phyloP scores from a whole-genome alignment of 306 rosid genomes.

The Begonia masoniana region DNA sequence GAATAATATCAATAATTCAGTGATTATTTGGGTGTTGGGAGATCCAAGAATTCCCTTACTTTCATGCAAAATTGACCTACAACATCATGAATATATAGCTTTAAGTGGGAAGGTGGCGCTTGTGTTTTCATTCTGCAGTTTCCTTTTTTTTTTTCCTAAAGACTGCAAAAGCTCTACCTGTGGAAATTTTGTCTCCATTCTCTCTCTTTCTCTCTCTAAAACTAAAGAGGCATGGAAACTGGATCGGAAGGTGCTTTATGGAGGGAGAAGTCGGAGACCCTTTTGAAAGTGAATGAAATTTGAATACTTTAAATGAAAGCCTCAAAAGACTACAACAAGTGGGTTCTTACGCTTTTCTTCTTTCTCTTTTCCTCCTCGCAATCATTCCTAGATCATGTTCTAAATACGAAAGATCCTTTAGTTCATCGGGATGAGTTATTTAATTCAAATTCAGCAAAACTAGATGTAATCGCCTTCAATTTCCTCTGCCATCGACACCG shows the following conservation, averaged over 20 bases:
- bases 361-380: neutral
- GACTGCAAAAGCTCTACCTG: conserved; percentile 69
- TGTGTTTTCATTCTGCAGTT: conserved; percentile 7
- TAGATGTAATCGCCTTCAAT: too few relatives aligned
- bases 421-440: neutral
- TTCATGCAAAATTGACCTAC: conserved; percentile 47
- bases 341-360: neutral
- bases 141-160: conserved; percentile 34
- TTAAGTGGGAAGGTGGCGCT: conserved; percentile 29
- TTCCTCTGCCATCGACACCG: too few relatives aligned
- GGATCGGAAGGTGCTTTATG: conserved; percentile 16
- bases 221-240: neutral
- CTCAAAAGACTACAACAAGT: conserved; percentile 12
- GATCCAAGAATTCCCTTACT: conserved; percentile 88
- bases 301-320: conserved; percentile 8
- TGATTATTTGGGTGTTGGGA: conserved; percentile 50
- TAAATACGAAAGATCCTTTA: neutral
- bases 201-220: conserved; percentile 13
- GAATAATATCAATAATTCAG: conserved; percentile 34
- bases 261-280: conserved; percentile 4
- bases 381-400: conserved; percentile 2
- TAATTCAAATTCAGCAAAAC: neutral
- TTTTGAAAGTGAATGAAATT: conserved; percentile 6
- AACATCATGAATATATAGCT: conserved; percentile 19
- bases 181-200: conserved; percentile 82